Conservation (phyloP, 2,329 filamentous ascomycete genomes). For the Aplosporella prunicola region DNA sequence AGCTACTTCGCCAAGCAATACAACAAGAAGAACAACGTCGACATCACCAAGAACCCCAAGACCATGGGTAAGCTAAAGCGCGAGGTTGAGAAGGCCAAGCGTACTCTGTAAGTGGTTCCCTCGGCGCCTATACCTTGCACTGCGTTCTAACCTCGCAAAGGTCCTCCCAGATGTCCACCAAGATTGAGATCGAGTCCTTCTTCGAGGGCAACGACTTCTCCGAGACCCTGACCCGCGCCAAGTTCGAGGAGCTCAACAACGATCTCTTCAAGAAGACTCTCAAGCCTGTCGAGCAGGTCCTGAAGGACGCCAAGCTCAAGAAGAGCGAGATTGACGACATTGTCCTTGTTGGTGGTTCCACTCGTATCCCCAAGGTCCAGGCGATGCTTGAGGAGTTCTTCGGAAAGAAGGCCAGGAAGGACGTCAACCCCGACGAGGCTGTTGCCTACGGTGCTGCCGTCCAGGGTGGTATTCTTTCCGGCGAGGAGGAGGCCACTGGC, state of each 20-base stretch:
- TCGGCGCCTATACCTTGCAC: too few species aligned
- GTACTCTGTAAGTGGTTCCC: conserved; percentile 55
- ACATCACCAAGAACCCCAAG: conserved; percentile 91
- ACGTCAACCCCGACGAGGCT: conserved; percentile 98
- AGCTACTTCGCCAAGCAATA: conserved; percentile 93
- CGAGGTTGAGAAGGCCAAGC: conserved; percentile 99
- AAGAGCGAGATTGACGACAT: conserved; percentile 94
- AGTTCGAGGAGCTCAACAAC: conserved; percentile 98
- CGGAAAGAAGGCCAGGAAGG: conserved; percentile 96
- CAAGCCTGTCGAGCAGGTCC: conserved; percentile 96
- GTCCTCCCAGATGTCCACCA: conserved; percentile 81
- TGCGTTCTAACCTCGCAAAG: conserved; percentile 5
- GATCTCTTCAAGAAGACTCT: conserved; percentile 99
- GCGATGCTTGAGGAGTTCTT: conserved; percentile 93
- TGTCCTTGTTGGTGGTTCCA: conserved; percentile 95
- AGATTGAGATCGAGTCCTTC: conserved; percentile 96
- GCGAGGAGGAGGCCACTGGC: conserved; percentile 69
- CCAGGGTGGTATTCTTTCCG: conserved; percentile 89
- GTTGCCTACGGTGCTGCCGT: conserved; percentile 96
- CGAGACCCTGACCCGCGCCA: conserved; percentile 94
- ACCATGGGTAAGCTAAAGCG: conserved; percentile 99
- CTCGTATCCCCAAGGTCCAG: conserved; percentile 98
- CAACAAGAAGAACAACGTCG: conserved; percentile 95
- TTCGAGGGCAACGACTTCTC: conserved; percentile 96
- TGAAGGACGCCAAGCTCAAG: conserved; percentile 96